phyloP scores from a whole-genome alignment of 805 yeast genomes.

The Suhomyces vadensis region DNA sequence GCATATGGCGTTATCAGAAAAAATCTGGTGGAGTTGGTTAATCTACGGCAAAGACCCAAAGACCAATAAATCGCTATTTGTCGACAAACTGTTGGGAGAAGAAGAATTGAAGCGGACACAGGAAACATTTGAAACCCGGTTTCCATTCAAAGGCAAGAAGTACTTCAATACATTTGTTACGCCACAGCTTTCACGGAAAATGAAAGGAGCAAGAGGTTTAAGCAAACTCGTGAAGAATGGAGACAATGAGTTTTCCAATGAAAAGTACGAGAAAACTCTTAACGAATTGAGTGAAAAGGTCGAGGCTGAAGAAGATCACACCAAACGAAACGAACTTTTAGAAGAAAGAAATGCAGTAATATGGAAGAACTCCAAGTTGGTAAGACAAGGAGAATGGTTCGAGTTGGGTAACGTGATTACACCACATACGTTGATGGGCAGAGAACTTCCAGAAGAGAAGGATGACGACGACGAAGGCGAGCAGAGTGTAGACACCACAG shows the following conservation, averaged over 20 bases:
- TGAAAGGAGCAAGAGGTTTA: conserved; percentile 39
- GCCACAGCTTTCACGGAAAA: conserved; percentile 42
- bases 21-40: conserved; percentile 43
- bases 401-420: conserved; percentile 20
- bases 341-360: conserved; percentile 30
- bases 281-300: conserved; percentile 13
- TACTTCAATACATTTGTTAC: conserved; percentile 45
- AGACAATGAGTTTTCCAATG: conserved; percentile 7
- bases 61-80: conserved; percentile 31
- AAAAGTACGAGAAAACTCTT: conserved; percentile 10
- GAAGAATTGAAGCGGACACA: conserved; percentile 22
- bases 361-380: conserved; percentile 34
- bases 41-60: conserved; percentile 37
- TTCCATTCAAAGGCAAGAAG: conserved; percentile 34
- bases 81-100: conserved; percentile 19
- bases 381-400: conserved; percentile 28
- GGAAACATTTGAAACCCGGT: conserved; percentile 18
- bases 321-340: conserved; percentile 13
- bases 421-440: conserved; percentile 8
- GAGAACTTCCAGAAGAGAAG: conserved; percentile 10
- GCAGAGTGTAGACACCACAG: conserved; percentile 7
- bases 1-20: conserved; percentile 29
- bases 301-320: conserved; percentile 10
- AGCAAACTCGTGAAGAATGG: conserved; percentile 14
- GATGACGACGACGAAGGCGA: conserved; percentile 9